Conservation (phyloP, 257 asterid species). For the Orobanche coerulescens region DNA sequence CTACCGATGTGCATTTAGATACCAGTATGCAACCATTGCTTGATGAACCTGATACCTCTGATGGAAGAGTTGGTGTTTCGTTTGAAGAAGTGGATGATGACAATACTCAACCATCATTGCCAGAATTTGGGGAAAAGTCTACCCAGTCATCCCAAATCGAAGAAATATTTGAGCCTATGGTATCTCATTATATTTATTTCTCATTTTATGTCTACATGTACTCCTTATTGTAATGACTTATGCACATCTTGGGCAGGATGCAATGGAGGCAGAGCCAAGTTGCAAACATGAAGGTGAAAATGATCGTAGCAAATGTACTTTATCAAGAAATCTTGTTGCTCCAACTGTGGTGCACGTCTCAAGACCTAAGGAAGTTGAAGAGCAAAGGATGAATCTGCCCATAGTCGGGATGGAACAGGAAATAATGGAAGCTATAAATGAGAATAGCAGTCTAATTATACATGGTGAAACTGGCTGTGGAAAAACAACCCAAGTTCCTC, state of each 20-base stretch:
- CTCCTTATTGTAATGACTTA: no score
- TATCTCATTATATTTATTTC: constrained; percentile 23
- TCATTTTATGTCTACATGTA: no score
- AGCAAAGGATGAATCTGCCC: constrained; percentile 68
- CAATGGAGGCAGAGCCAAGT: constrained; percentile 22
- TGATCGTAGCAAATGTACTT: constrained; percentile 20
- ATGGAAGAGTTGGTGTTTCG: constrained; percentile 23
- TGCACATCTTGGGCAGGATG: constrained; percentile 30
- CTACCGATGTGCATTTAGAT: not conserved
- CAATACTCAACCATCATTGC: constrained; percentile 18
- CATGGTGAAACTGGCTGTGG: constrained; percentile 99
- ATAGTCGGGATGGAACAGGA: constrained; percentile 98
- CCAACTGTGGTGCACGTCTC: constrained; percentile 64
- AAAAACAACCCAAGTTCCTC: constrained; percentile 98
- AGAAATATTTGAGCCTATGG: constrained; percentile 29
- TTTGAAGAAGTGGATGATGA: constrained; percentile 24
- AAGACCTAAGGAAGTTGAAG: constrained; percentile 71
- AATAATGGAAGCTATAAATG: constrained; percentile 86
- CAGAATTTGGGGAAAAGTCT: constrained; percentile 24
- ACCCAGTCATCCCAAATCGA: constrained; percentile 18
- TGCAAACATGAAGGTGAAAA: constrained; percentile 18
- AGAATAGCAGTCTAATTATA: constrained; percentile 57
- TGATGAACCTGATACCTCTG: constrained; percentile 18
- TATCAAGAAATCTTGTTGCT: constrained; percentile 28
- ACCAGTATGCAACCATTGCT: constrained; percentile 21